Evolutionary conservation across 1,284 basidiomycete species (phyloP), one percentile per base, ranked within the genome.

Genomic region (Apiotrichum veenhuisii): DNA sequence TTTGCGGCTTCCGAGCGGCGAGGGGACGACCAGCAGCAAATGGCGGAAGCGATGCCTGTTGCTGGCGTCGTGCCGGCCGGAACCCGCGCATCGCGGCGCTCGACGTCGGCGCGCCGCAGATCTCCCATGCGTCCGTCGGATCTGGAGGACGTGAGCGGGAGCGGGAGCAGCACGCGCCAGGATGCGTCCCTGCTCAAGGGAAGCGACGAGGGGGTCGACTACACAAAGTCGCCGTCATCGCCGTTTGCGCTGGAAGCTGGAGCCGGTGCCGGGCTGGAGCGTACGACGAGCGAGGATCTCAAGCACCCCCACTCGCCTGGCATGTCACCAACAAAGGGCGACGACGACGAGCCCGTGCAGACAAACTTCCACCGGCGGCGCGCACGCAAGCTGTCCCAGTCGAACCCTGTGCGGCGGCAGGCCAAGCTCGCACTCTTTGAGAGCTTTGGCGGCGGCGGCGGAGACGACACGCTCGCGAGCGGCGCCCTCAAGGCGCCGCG

Each of bases 381-480:
- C 30, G 86, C 89, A 57, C 85, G 91, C 53, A 93, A 91, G 69
- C 80, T 93, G 51, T 90, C 88, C 62, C 87, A 91, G 69, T 88
- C 86, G 63, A 86, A 85, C 58, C 82, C 86, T 0, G 84, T 72
- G 18, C 66, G 79, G 11, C 63, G 78, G 63, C 88, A 87, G 53
- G 87, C 86, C 30, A 98, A 97, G 77, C 84, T 98, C 68, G 94
- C 92, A 0, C 78, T 96, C 1, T 98, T 98, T 70, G 95, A 98
- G 73, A 84, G 84, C 30, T 78, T 78, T 43, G 80, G 78, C 78
- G 60, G 57, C 5, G 65, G 64, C 14, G 64, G 50, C 5, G 49
- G 57, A 22, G 56, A 63, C 18, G 57, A 64, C 30, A 44, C 56
- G 2, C 47, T 59, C n/a, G 58, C 52, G 3, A 63, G 63, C 34